Evolutionary conservation across 768 basidiomycete genomes (phyloP).

Genomic region (Phylloporus sp.): DNA sequence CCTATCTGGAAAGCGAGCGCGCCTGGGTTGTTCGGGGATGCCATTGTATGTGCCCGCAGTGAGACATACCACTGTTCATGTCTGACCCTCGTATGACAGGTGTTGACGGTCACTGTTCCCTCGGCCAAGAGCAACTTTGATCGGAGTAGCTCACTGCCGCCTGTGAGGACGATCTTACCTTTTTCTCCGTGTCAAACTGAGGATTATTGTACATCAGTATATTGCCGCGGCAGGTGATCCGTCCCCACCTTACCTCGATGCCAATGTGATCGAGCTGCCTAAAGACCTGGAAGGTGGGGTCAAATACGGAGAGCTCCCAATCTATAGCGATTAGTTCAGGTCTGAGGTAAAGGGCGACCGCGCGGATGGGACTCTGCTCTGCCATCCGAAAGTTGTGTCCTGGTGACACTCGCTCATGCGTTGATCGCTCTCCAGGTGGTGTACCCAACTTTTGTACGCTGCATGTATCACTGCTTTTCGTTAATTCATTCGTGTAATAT

Average conservation of each 20-base stretch:
- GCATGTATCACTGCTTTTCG: neutral
- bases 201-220: slow-evolving; percentile 27
- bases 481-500: neutral
- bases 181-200: neutral
- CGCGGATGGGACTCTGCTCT: slow-evolving; percentile 7
- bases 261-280: slow-evolving; percentile 25
- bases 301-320: slow-evolving; percentile 39
- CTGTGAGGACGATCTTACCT: slow-evolving; percentile 27
- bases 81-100: slow-evolving; percentile 23
- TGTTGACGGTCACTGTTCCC: slow-evolving; percentile 39
- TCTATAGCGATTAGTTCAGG: slow-evolving; percentile 34
- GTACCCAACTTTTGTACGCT: neutral
- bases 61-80: neutral
- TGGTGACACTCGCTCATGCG: slow-evolving; percentile 11
- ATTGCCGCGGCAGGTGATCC: slow-evolving; percentile 38
- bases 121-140: slow-evolving; percentile 34
- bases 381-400: neutral
- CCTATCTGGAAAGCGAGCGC: slow-evolving; percentile 42
- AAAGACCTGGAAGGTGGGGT: slow-evolving; percentile 24
- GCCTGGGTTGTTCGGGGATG: slow-evolving; percentile 37
- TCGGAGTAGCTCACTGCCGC: slow-evolving; percentile 40
- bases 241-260: slow-evolving; percentile 28
- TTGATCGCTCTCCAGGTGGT: slow-evolving; percentile 13
- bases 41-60: slow-evolving; percentile 31
- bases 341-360: neutral